Base-by-base conservation (phyloP, 2,329 filamentous ascomycete genomes). In the Cladosporium colombiae region DNA sequence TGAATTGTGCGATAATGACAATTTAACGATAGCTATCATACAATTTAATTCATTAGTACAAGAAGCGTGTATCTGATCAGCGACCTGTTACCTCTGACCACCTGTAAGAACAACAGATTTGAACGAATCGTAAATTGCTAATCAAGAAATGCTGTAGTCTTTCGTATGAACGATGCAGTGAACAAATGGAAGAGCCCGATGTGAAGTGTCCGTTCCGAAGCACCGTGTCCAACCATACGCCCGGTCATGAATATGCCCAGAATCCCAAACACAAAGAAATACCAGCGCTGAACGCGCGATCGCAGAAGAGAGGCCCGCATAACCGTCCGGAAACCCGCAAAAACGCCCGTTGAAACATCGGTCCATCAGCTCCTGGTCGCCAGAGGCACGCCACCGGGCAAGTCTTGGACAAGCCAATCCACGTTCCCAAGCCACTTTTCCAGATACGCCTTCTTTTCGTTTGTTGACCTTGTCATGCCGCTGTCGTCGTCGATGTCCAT, bases 391-490 rank as follows among this genome's bases (percentile, higher is more conserved):
- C 61, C 61, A 4, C 61, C 61, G 8, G 61, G 50, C 27, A 63
- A 11, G 35, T 63, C 61, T 21, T 63, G 61, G 8, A 63, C 61
- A 21, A 63, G 37, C 61, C 61, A 63, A 50, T 63, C 61, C 16
- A 63, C 61, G 27, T 63, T 63, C 31, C 61, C 61, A 49, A 63
- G 23, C 61, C 61, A 63, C 25, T 52, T 55, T n/a, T 55, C 50
- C 33, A 63, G 37, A 33, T 63, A 56, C 18, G 61, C 84, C 80
- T 95, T 91, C 81, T 97, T 97, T 77, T 96, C 91, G 70, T 90
- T 88, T 13, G 91, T 93, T 8, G 85, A 87, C 66, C 88, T 85
- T n/a, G 84, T 89, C 66, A 79, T 68, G 44, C 68, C 53, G 46
- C 72, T 76, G 73, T 67, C 76, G 73, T 65, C 73, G 73, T 66